Percentiles rank a stretch among this genome's conserved stretches.
These are phyloP conservation scores for Phialocephala sp. DNA, from an alignment of 2,329 filamentous ascomycete genomes.

Conservation along the genomic window DNA sequence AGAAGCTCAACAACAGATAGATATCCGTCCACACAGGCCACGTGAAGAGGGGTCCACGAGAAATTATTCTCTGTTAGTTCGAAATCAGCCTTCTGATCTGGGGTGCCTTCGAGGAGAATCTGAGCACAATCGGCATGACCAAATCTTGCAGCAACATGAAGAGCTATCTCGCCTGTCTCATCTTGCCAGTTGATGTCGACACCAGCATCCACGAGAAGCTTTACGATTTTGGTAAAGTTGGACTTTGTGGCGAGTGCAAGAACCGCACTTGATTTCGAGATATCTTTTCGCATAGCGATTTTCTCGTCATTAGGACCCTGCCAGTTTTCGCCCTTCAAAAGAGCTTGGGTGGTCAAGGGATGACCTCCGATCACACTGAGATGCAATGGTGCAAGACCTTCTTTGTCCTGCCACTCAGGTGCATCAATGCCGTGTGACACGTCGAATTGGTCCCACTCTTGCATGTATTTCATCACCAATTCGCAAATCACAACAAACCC, in stretches of 20 bases:
- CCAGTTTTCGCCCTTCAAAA: conserved; percentile 83
- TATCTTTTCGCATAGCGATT: conserved; percentile 67
- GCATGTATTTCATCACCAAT: conserved; percentile 85
- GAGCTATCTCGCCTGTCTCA: conserved; percentile 84
- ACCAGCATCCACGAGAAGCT: conserved; percentile 85
- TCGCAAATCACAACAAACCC: conserved; percentile 92
- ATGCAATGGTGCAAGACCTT: conserved; percentile 90
- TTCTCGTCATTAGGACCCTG: conserved; percentile 65
- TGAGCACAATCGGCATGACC: conserved; percentile 82
- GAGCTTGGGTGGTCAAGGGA: conserved; percentile 78
- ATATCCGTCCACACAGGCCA: conserved; percentile 89
- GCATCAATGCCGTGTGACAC: conserved; percentile 86
- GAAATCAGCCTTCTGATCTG: conserved; percentile 73
- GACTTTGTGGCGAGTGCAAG: conserved; percentile 86
- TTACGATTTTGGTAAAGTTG: conserved; percentile 84
- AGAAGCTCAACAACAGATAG: conserved; percentile 76
- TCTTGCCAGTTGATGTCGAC: conserved; percentile 95
- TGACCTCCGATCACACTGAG: conserved; percentile 92
- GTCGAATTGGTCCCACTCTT: conserved; percentile 86
- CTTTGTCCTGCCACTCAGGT: conserved; percentile 86
- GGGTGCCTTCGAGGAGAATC: conserved; percentile 73
- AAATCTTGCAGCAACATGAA: conserved; percentile 90
- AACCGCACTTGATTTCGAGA: conserved; percentile 85
- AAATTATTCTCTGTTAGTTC: conserved; percentile 84
- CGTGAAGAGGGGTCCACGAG: conserved; percentile 93